These are phyloP conservation scores for Salix brachista DNA, from an alignment of 345 rosid genomes.

Conservation along the genomic window DNA sequence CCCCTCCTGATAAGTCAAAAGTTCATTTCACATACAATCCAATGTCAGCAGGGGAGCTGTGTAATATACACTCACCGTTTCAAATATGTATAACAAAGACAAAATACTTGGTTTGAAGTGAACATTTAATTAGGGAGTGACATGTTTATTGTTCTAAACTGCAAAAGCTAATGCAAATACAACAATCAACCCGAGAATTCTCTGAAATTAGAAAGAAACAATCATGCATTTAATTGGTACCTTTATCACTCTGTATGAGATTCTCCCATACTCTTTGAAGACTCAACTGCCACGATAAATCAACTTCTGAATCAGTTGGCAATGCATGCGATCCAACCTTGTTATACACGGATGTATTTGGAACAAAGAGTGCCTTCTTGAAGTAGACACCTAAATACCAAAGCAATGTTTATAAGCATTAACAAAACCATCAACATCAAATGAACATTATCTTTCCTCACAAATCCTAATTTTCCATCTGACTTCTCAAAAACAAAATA, in stretches of 20 bases:
- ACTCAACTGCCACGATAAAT: conserved; percentile 73
- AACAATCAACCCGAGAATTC: background rate
- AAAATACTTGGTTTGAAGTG: background rate
- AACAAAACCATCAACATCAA: conserved; percentile 1
- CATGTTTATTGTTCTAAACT: background rate
- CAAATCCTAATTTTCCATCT: background rate
- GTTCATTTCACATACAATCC: conserved; percentile 1
- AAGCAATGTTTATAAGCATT: background rate
- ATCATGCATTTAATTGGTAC: conserved; percentile 15
- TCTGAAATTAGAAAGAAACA: background rate
- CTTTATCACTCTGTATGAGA: conserved; percentile 51
- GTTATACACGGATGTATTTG: conserved; percentile 70
- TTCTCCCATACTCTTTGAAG: conserved; percentile 81
- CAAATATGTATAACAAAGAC: background rate
- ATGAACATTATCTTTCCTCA: background rate
- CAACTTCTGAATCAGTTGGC: conserved; percentile 46
- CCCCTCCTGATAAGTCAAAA: conserved; percentile 34
- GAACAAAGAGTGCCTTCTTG: conserved; percentile 87
- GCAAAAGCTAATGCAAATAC: background rate
- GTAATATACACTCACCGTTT: background rate
- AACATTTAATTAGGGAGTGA: background rate
- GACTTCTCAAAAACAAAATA: background rate
- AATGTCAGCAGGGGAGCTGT: background rate
- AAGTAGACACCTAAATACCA: conserved; percentile 61
- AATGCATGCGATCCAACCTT: conserved; percentile 66